These are phyloP conservation scores for Vicia sativa DNA, from an alignment of 306 rosid genomes.

Conservation along the genomic window DNA sequence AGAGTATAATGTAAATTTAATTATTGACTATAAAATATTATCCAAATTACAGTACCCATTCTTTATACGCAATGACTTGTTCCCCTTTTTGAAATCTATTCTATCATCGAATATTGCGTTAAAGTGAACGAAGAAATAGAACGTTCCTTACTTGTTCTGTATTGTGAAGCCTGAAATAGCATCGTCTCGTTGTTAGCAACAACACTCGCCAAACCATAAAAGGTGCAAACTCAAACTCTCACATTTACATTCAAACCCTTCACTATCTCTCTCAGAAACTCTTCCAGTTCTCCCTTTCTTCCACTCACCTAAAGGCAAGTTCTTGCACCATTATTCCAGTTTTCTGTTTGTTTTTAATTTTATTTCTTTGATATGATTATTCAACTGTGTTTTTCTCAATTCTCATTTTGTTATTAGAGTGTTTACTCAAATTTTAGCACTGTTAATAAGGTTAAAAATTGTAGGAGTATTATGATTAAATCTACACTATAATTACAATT, in stretches of 20 bases:
- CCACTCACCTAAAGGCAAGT: too few relatives aligned
- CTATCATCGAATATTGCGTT: background rate
- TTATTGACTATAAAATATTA: too few relatives aligned
- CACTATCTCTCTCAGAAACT: background rate
- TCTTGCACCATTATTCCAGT: too few relatives aligned
- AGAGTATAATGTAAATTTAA: too few relatives aligned
- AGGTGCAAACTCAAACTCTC: background rate
- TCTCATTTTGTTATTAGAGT: too few relatives aligned
- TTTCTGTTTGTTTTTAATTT: too few relatives aligned
- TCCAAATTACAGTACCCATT: too few relatives aligned
- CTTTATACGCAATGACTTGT: too few relatives aligned
- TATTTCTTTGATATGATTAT: too few relatives aligned
- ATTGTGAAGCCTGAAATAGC: background rate
- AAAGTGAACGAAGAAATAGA: background rate
- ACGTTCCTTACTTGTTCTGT: background rate
- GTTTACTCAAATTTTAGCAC: background rate
- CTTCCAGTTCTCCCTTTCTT: background rate
- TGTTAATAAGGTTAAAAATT: background rate
- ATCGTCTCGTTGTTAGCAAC: background rate
- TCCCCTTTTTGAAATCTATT: too few relatives aligned
- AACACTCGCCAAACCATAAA: background rate
- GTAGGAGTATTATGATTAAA: conserved; percentile 9
- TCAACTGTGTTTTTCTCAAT: too few relatives aligned
- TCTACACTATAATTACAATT: conserved; percentile 25
- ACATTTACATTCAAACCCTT: background rate